phyloP scores from a whole-genome alignment of 768 basidiomycete genomes.

The Dictyophora rubrovolvata region DNA sequence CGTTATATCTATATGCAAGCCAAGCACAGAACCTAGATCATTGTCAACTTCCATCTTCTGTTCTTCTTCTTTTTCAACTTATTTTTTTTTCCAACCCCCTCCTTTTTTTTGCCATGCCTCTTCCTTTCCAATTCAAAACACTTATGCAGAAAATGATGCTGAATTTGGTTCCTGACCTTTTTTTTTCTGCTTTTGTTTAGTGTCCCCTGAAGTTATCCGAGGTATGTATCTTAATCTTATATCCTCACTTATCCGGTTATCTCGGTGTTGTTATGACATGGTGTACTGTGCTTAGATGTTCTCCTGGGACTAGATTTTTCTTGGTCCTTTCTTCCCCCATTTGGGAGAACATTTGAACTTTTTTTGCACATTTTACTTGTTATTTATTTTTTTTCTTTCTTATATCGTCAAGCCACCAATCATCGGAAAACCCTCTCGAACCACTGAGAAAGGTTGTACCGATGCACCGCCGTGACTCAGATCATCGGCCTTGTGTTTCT shows the following conservation, averaged over 20 bases:
- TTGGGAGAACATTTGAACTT: neutral
- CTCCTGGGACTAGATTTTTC: neutral
- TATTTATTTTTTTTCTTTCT: neutral
- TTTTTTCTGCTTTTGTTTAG: slow-evolving; percentile 27
- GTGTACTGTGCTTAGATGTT: neutral
- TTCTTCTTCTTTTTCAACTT: neutral
- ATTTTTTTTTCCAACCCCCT: neutral
- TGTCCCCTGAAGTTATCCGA: slow-evolving; percentile 86
- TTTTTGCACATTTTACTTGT: neutral
- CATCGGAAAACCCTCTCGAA: neutral
- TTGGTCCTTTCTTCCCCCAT: neutral
- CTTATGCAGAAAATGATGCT: neutral
- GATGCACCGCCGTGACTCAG: neutral
- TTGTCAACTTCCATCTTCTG: slow-evolving; percentile 1
- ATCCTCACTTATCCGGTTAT: neutral
- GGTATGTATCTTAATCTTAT: slow-evolving; percentile 18
- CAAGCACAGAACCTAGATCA: neutral
- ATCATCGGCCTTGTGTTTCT: neutral
- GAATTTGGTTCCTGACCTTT: neutral
- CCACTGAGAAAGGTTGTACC: neutral
- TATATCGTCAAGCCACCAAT: neutral
- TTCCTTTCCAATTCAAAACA: neutral
- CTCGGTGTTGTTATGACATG: neutral
- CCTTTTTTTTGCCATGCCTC: neutral
- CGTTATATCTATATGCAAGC: neutral